Evolutionary conservation across 805 yeast genomes (phyloP), one percentile per base, ranked within the genome.

Genomic region (Starmerella bombicola): DNA sequence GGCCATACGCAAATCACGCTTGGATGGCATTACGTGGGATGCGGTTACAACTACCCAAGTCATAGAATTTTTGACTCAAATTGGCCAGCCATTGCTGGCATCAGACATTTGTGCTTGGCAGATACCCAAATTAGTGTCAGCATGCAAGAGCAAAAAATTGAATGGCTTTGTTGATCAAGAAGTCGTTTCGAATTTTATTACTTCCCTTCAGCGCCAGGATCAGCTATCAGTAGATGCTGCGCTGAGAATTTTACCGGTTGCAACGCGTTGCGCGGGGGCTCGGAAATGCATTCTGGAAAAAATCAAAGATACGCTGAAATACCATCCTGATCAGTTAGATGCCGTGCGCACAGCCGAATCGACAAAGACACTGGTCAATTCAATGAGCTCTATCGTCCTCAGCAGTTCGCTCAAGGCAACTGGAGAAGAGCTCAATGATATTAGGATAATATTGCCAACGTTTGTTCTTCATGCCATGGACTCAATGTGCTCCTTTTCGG

Each of bases 91-190:
- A 2, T 37, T 43, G 35, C 46, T 57, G 12, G 63, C 61, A 1
- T 42, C 57, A 5, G 55, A 57, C 24, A 40, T 58, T 1, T 52
- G 57, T 33, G 46, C 41, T 4, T 47, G 51, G 43, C 62, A 58
- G 40, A 36, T 55, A 12, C 38, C 30, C 3, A 37, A 33, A 22
- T 42, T 54, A 4, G 37, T 12, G 1, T 17, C 29, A 1, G 37
- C 40, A 3, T 46, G 45, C 47, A 31, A 20, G 4, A 13, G 13
- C 8, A 28, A 25, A 6, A 40, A 38, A 7, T 31, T 53, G 17
- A 29, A 35, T 28, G 32, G 47, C 12, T 49, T 37, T 19, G 40
- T 47, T 12, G 52, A 48, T 26, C 49, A 48, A 24, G 57, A 54
- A 36, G 22, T 52, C 17, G 40, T 46, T 12, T 32, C 43, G 7